phyloP scores from a whole-genome alignment of 164 flowering plant genomes.

The Umbilicus rupestris region DNA sequence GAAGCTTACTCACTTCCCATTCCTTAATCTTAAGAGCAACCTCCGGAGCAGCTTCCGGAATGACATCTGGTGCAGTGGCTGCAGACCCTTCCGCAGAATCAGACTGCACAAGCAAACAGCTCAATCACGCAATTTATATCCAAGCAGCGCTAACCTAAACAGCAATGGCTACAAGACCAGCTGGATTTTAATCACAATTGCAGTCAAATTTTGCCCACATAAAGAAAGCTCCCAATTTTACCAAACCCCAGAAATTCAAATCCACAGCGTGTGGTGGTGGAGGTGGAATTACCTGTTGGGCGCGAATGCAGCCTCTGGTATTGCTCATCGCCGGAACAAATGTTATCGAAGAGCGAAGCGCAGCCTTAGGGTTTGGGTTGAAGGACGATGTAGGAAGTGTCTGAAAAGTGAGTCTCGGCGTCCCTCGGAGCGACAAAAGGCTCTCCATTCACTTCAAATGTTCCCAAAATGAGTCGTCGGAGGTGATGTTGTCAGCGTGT shows the following conservation, averaged over 20 bases:
- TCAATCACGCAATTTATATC: background rate
- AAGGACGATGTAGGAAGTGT: background rate
- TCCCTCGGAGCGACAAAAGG: background rate
- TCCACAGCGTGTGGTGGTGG: background rate
- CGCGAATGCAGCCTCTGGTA: background rate
- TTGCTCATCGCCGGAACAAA: background rate
- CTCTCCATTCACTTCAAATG: background rate
- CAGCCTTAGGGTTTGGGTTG: background rate
- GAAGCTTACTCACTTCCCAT: constrained; percentile 51
- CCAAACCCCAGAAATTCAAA: background rate
- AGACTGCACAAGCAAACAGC: constrained; percentile 23
- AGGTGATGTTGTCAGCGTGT: too few relatives aligned
- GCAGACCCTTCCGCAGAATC: constrained; percentile 31
- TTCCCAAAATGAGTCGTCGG: too few relatives aligned
- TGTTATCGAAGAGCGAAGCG: background rate
- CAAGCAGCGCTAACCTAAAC: too few relatives aligned
- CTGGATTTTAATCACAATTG: background rate
- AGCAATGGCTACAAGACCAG: background rate
- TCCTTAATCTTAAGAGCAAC: constrained; percentile 54
- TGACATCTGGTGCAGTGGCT: constrained; percentile 13
- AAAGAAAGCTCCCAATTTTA: background rate
- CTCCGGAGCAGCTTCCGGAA: constrained; percentile 17
- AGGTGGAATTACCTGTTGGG: background rate
- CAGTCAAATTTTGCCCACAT: background rate
- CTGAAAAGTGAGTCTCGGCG: background rate